phyloP scores from a whole-genome alignment of 2,329 filamentous ascomycete genomes.

The Colletotrichum sp. region DNA sequence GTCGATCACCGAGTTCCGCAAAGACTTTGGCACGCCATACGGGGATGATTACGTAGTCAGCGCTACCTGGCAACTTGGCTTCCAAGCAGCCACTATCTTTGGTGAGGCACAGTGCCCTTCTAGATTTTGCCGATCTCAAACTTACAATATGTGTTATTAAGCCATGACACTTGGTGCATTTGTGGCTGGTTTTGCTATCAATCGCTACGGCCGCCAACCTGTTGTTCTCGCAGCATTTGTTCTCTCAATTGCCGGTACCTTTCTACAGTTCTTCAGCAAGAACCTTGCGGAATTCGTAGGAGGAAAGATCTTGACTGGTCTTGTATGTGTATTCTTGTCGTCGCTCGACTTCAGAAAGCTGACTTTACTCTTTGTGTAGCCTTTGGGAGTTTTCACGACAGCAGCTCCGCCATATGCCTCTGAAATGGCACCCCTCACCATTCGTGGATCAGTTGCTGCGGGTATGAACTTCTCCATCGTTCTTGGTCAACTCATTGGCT shows the following conservation, averaged over 20 bases:
- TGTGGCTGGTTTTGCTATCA: not conserved
- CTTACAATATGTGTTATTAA: not conserved
- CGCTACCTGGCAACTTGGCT: constrained; percentile 44
- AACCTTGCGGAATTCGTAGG: not conserved
- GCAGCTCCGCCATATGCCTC: constrained; percentile 26
- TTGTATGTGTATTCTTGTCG: not conserved
- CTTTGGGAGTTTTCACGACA: constrained; percentile 15
- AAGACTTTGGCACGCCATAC: constrained; percentile 42
- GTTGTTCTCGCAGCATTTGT: not conserved
- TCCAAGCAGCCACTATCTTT: constrained; percentile 41
- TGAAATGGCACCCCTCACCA: constrained; percentile 27
- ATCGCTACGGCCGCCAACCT: not conserved
- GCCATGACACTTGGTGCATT: not conserved
- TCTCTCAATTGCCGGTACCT: not conserved
- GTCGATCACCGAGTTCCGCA: constrained; percentile 43
- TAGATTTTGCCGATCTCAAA: not conserved
- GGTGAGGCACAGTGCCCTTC: not conserved
- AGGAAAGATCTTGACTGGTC: not conserved
- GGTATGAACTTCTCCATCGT: constrained; percentile 26
- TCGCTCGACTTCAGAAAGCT: not conserved
- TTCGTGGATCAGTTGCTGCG: constrained; percentile 27
- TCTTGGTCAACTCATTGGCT: constrained; percentile 14
- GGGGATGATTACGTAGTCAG: constrained; percentile 39
- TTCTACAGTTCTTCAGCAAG: not conserved
- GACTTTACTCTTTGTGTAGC: not conserved